Conservation (phyloP, 176 grass and related monocot species). For the Eragrostis nindensis region DNA sequence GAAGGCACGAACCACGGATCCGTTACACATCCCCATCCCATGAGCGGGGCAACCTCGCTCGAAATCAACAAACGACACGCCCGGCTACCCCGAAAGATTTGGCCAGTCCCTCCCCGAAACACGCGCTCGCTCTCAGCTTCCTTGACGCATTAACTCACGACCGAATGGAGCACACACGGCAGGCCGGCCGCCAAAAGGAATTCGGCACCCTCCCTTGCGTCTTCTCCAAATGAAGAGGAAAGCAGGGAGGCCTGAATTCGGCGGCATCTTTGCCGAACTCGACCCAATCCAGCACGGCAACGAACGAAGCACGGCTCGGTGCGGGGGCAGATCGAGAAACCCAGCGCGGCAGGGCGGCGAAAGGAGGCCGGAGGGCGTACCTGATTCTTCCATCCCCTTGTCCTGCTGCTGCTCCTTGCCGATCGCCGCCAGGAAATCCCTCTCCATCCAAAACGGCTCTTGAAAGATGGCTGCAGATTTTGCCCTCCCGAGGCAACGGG, state of each 20-base stretch:
- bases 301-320: neutral
- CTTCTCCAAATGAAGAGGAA: neutral
- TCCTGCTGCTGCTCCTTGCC: slow-evolving; percentile 52
- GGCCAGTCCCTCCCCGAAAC: slow-evolving; percentile 22
- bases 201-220: slow-evolving; percentile 20
- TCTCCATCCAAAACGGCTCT: slow-evolving; percentile 61
- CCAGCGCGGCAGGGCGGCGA: slow-evolving; percentile 11
- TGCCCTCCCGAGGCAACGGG: slow-evolving; percentile 25
- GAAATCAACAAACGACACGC: slow-evolving; percentile 35
- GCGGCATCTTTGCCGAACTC: slow-evolving; percentile 26
- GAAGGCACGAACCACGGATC: slow-evolving; percentile 24
- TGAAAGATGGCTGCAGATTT: slow-evolving; percentile 30
- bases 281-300: neutral
- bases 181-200: slow-evolving; percentile 38
- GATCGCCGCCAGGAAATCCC: slow-evolving; percentile 74
- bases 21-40: slow-evolving; percentile 43
- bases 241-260: neutral
- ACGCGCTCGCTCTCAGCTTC: slow-evolving; percentile 37
- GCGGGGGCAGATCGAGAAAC: slow-evolving; percentile 26
- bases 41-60: neutral
- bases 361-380: slow-evolving; percentile 40
- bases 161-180: slow-evolving; percentile 30
- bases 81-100: slow-evolving; percentile 34
- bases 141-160: slow-evolving; percentile 15
- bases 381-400: slow-evolving; percentile 54